These are phyloP conservation scores for Colletotrichum tabaci DNA, from an alignment of 2,329 filamentous ascomycete species.

Conservation along the genomic window DNA sequence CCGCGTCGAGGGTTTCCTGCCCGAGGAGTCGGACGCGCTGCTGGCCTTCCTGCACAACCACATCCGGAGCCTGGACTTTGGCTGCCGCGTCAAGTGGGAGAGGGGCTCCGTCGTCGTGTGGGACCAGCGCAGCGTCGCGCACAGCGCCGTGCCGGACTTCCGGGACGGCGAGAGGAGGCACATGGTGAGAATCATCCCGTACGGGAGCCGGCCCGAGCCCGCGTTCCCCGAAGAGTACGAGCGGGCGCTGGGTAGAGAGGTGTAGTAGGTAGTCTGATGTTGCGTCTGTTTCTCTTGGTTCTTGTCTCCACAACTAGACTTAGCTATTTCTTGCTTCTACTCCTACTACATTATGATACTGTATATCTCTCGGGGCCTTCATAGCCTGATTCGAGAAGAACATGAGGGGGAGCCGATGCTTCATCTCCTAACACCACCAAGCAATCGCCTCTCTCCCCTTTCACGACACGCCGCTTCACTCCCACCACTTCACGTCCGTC, in stretches of 20 bases:
- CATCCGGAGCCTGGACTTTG: constrained; percentile 50
- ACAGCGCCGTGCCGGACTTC: constrained; percentile 51
- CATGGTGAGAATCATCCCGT: constrained; percentile 51
- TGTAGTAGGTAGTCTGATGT: not conserved
- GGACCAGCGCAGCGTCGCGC: constrained; percentile 48
- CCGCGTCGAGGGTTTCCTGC: constrained; percentile 48
- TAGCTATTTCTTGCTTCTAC: too few relatives aligned
- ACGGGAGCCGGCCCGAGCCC: constrained; percentile 46
- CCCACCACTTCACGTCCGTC: constrained; percentile 40
- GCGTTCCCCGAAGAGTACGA: constrained; percentile 18
- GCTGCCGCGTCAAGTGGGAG: constrained; percentile 50
- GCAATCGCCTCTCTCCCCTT: too few relatives aligned
- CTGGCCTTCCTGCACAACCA: constrained; percentile 49
- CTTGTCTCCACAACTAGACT: too few relatives aligned
- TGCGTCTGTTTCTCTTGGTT: too few relatives aligned
- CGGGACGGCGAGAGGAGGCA: constrained; percentile 49
- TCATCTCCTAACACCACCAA: too few relatives aligned
- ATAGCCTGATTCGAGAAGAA: too few relatives aligned
- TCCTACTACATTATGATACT: too few relatives aligned
- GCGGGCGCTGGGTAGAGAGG: not conserved
- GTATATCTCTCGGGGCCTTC: too few relatives aligned
- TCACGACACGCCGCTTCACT: not conserved
- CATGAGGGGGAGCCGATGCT: too few relatives aligned
- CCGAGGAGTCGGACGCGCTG: constrained; percentile 49
- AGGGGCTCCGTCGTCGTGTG: constrained; percentile 50